Evolutionary conservation across 1,139 yeast genomes (phyloP), one percentile per base, ranked within the genome.

Genomic region (Meyerozyma smithsonii): DNA sequence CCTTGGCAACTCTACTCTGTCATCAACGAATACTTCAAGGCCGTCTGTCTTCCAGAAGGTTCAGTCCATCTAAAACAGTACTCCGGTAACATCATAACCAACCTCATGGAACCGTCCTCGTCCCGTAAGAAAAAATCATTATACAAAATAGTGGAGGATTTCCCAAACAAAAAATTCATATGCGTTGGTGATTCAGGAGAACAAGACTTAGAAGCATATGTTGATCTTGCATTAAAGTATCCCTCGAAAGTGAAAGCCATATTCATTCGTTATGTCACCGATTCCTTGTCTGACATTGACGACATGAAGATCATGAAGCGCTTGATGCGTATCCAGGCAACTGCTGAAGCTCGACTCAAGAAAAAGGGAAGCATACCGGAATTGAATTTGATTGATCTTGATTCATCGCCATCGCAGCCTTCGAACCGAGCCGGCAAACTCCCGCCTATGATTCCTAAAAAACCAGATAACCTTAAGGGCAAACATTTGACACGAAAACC

Each of bases 161-260:
- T 88, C 55, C 90, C 95, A 0, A 49, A 76, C 1, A 80, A 90
- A 48, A 79, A 76, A 52, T 92, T 92, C 55, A 71, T 92, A 16
- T 69, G 95, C 41, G 74, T 92, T 19, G 99, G 99, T 16, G 99
- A 94, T 58, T 84, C 97, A 2, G 97, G 98, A 1, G 98, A 94
- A 56, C 82, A 83, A 46, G 99, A 94, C 62, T 67, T 92, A 36
- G 98, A 94, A 55, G 95, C 97, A 0, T 94, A 92, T 56, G 74
- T 79, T 5, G 84, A 84, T 30, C 63, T 88, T 28, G 88, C 95
- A 0, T 60, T 64, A 28, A 50, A 59, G 23, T 79, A 66, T 51
- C 95, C 96, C 0, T 63, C 68, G 5, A 83, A 78, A 47, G 69
- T 92, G 0, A 49, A 74, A 23, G 94, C 85, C 1, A 87, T 94